These are phyloP conservation scores for Aspergillus eucalypticola DNA, from an alignment of 2,329 filamentous ascomycete species.

Conservation along the genomic window DNA sequence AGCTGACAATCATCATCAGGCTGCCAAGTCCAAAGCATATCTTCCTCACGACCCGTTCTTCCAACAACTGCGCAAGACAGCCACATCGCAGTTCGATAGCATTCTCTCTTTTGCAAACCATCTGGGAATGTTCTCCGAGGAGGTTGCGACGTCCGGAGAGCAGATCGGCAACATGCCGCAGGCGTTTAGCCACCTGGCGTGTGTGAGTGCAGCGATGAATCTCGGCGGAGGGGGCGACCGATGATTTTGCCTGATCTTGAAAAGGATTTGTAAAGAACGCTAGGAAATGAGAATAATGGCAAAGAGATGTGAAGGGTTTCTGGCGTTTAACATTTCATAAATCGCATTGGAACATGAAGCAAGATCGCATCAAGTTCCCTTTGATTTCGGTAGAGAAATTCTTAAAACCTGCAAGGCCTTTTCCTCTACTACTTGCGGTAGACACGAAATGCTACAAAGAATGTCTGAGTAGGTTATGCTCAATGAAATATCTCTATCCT, in stretches of 20 bases:
- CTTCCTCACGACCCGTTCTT: conserved; percentile 28
- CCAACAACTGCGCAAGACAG: conserved; percentile 41
- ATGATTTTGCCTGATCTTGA: not conserved
- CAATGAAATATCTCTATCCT: too few relatives aligned
- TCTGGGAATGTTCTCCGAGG: conserved; percentile 75
- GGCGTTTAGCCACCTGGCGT: conserved; percentile 73
- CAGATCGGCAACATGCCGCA: conserved; percentile 79
- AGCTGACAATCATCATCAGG: conserved; percentile 18
- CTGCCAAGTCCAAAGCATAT: conserved; percentile 23
- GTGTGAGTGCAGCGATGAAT: conserved; percentile 77
- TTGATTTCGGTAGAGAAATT: too few relatives aligned
- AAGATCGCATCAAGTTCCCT: too few relatives aligned
- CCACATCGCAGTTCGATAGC: conserved; percentile 73
- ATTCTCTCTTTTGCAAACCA: conserved; percentile 77
- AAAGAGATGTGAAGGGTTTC: too few relatives aligned
- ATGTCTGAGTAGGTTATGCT: too few relatives aligned
- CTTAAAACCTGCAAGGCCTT: too few relatives aligned
- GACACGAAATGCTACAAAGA: too few relatives aligned
- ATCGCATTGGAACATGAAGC: too few relatives aligned
- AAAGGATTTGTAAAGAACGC: fast-evolving
- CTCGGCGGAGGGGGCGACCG: conserved; percentile 42
- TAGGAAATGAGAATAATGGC: too few relatives aligned
- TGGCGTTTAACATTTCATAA: too few relatives aligned
- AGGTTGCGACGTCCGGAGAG: conserved; percentile 72
- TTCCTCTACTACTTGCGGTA: too few relatives aligned